Percentiles rank a stretch among this genome's conserved stretches.
Conservation (phyloP, 495 filamentous ascomycete genomes). For the Annulohypoxylon bovei region DNA sequence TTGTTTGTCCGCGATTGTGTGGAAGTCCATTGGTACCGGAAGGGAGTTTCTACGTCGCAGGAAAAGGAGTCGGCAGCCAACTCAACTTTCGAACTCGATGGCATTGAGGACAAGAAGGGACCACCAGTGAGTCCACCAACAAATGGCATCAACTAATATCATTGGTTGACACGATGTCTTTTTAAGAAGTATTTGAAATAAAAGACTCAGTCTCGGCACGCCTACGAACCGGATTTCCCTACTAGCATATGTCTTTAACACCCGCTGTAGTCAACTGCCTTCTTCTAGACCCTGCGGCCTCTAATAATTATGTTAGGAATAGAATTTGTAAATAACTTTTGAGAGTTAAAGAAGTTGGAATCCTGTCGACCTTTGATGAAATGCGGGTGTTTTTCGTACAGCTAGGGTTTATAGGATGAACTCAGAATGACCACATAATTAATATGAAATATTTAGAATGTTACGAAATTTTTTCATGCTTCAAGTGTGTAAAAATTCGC, state of each 20-base stretch:
- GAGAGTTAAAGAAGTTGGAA: background rate
- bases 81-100: background rate
- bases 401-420: too few relatives aligned
- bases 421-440: too few relatives aligned
- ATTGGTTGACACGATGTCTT: background rate
- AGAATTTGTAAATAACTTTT: background rate
- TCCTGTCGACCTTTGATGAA: background rate
- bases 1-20: conserved; percentile 33
- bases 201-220: background rate
- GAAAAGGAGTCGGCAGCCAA: background rate
- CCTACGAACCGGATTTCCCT: background rate
- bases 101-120: background rate
- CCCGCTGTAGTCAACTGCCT: too few relatives aligned
- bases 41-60: background rate
- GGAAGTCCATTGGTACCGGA: conserved; percentile 26
- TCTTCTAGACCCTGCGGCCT: too few relatives aligned
- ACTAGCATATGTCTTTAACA: too few relatives aligned
- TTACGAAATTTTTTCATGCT: background rate
- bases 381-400: background rate
- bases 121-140: background rate
- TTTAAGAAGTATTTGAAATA: background rate
- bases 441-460: background rate
- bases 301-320: background rate
- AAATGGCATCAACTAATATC: background rate
- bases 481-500: too few relatives aligned